phyloP scores from a whole-genome alignment of 805 yeast genomes.

The Pichia pseudocactophila region DNA sequence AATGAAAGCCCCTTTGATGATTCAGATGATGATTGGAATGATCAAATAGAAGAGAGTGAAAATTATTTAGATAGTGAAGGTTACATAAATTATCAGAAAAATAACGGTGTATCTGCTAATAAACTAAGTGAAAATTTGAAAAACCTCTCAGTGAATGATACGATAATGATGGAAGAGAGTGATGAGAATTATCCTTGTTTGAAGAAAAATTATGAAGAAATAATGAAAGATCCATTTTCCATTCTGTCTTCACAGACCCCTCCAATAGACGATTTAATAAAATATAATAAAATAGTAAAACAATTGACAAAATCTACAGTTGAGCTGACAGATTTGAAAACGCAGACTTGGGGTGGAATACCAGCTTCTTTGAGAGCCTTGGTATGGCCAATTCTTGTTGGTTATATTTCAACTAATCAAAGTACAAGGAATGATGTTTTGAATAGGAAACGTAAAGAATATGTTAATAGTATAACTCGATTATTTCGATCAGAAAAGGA shows the following conservation, averaged over 20 bases:
- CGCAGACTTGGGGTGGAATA: constrained; percentile 90
- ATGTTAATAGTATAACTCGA: constrained; percentile 62
- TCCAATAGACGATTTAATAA: constrained; percentile 37
- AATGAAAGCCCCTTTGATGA: constrained; percentile 2
- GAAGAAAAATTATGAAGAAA: constrained; percentile 26
- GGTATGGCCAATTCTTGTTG: constrained; percentile 84
- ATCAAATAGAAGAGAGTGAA: constrained; percentile 5
- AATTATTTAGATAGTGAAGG: not conserved
- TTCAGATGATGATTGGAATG: constrained; percentile 12
- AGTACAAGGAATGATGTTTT: constrained; percentile 64
- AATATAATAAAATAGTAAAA: constrained; percentile 58
- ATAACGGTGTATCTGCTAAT: constrained; percentile 31
- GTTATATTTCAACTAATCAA: constrained; percentile 82
- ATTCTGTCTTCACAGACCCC: constrained; percentile 23
- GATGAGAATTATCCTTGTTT: constrained; percentile 19
- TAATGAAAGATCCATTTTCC: constrained; percentile 36
- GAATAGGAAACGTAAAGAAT: constrained; percentile 77
- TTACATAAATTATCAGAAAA: not conserved
- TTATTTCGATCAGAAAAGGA: constrained; percentile 54
- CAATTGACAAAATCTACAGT: constrained; percentile 48
- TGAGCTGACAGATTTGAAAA: constrained; percentile 60
- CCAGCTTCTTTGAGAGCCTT: constrained; percentile 74
- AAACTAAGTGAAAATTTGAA: not conserved
- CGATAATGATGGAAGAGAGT: constrained; percentile 8
- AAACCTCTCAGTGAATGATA: not conserved